These are phyloP conservation scores for Gracilaria gracilis DNA, from an alignment of 23 red algal species.

Conservation along the genomic window DNA sequence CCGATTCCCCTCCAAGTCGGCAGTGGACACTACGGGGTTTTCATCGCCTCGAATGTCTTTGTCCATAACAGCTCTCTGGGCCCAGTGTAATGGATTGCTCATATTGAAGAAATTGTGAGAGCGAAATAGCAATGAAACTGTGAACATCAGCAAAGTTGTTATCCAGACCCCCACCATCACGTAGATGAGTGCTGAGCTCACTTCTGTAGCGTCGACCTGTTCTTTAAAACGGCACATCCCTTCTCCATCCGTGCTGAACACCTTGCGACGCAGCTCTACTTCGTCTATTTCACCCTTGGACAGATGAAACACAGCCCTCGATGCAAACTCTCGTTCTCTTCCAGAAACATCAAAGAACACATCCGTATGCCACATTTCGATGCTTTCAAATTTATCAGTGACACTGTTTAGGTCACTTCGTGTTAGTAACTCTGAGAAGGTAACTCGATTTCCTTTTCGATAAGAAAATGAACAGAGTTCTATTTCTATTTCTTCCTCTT, in stretches of 20 bases:
- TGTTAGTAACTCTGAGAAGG: not conserved
- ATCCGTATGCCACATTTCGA: not conserved
- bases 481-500: not conserved
- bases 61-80: not conserved
- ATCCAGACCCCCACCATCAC: not conserved
- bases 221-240: not conserved
- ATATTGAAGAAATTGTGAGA: not conserved
- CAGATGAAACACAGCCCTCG: not conserved
- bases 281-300: not conserved
- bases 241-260: not conserved
- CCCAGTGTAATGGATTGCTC: slow-evolving; percentile 14
- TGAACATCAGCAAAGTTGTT: not conserved
- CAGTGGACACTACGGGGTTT: too few relatives aligned
- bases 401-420: not conserved
- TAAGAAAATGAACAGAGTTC: not conserved
- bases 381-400: not conserved
- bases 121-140: not conserved
- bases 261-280: not conserved
- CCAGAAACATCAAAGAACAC: not conserved
- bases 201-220: not conserved
- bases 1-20: too few relatives aligned
- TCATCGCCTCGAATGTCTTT: too few relatives aligned
- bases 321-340: not conserved
- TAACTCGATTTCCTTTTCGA: not conserved
- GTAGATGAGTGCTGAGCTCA: not conserved